phyloP scores from a whole-genome alignment of 805 yeast species.

The Deakozyma indianensis region DNA sequence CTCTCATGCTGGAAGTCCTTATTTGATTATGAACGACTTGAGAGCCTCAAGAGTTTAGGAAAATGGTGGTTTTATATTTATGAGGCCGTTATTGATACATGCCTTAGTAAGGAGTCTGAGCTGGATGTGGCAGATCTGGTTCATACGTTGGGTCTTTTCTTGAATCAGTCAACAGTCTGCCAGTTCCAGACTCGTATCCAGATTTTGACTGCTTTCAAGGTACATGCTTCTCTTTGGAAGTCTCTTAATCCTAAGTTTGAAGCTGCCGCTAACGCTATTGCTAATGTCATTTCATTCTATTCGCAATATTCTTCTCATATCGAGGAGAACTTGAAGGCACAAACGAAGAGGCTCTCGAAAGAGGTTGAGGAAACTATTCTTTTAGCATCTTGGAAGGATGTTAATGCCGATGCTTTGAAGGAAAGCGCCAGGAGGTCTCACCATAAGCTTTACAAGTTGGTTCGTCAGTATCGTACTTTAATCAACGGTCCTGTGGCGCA shows the following conservation, averaged over 20 bases:
- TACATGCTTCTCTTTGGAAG: background rate
- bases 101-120: conserved; percentile 39
- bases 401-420: conserved; percentile 80
- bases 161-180: background rate
- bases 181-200: background rate
- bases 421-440: conserved; percentile 91
- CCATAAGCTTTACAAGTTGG: conserved; percentile 63
- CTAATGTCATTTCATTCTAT: conserved; percentile 50
- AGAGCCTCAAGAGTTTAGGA: conserved; percentile 35
- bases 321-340: conserved; percentile 27
- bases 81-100: conserved; percentile 39
- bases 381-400: conserved; percentile 95
- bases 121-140: conserved; percentile 10
- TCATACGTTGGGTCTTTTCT: background rate
- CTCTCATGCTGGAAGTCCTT: conserved; percentile 72
- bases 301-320: conserved; percentile 45
- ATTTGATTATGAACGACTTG: conserved; percentile 46
- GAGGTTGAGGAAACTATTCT: conserved; percentile 73
- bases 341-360: conserved; percentile 50
- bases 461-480: conserved; percentile 63
- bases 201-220: background rate
- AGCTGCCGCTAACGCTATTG: conserved; percentile 27
- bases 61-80: conserved; percentile 89
- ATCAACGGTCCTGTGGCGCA: conserved; percentile 23
- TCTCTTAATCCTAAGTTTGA: conserved; percentile 5